A percentile compares a stretch with the other conserved stretches of the same genome.
These are phyloP conservation scores for Fusarium proliferatum DNA, from an alignment of 2,329 filamentous ascomycete genomes.

Conservation along the genomic window DNA sequence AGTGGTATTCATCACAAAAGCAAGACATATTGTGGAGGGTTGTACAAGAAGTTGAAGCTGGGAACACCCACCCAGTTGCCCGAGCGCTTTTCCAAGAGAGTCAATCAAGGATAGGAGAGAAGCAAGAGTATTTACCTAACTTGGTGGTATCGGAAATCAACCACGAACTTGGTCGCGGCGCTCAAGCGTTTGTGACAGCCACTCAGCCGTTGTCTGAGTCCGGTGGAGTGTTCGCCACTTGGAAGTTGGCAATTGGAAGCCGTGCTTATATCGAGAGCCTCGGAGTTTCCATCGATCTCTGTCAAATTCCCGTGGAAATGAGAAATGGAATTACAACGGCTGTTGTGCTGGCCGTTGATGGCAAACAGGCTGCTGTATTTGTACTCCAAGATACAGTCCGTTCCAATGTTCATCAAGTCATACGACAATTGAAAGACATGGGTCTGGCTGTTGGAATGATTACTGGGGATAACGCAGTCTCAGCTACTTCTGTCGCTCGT, in stretches of 20 bases:
- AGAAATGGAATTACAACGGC: background rate
- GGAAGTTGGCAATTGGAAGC: background rate
- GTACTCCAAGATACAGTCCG: background rate
- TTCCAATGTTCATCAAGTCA: fast-evolving
- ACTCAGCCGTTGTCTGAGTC: fast-evolving
- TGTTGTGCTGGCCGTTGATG: background rate
- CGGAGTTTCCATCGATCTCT: background rate
- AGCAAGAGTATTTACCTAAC: fast-evolving
- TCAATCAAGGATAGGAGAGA: fast-evolving
- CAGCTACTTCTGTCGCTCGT: background rate
- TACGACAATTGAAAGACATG: background rate
- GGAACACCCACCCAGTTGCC: background rate
- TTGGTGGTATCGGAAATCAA: background rate
- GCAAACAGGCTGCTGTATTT: background rate
- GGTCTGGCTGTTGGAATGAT: background rate
- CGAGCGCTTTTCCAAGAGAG: background rate
- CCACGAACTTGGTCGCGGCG: background rate
- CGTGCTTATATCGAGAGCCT: background rate
- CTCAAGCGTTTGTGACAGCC: background rate
- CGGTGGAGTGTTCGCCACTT: too few species aligned
- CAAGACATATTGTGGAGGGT: background rate
- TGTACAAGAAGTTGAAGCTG: background rate
- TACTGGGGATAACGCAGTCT: background rate
- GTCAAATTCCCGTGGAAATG: fast-evolving
- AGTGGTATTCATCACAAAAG: background rate